Percentiles rank a stretch among this genome's conserved stretches.
Conservation (phyloP, 2,329 filamentous ascomycete genomes). For the Fusarium coicis region DNA sequence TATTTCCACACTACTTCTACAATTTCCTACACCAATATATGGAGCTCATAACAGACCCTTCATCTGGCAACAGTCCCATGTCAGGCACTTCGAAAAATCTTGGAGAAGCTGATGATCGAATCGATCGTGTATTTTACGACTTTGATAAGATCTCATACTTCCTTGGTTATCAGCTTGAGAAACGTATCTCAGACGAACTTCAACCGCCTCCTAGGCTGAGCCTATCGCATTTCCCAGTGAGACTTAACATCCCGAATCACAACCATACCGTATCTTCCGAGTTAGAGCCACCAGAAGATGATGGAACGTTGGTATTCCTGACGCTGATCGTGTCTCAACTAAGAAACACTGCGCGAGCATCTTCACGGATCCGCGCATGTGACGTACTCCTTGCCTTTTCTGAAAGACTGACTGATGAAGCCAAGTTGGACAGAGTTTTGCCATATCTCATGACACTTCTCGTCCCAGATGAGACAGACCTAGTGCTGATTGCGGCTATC, state of each 20-base stretch:
- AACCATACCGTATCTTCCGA: constrained; percentile 74
- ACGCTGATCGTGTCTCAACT: constrained; percentile 89
- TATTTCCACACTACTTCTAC: constrained; percentile 97
- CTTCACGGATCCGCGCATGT: constrained; percentile 88
- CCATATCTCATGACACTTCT: constrained; percentile 89
- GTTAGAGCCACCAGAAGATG: constrained; percentile 74
- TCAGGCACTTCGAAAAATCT: constrained; percentile 75
- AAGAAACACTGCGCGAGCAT: constrained; percentile 86
- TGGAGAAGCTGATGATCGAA: constrained; percentile 90
- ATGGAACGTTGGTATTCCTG: constrained; percentile 92
- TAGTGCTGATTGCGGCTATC: constrained; percentile 86
- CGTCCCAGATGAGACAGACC: constrained; percentile 78
- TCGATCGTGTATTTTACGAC: constrained; percentile 91
- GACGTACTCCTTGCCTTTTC: constrained; percentile 93
- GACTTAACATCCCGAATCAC: constrained; percentile 87
- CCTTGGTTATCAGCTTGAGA: constrained; percentile 76
- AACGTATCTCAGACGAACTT: constrained; percentile 46
- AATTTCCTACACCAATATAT: constrained; percentile 98
- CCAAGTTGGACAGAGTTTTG: constrained; percentile 91
- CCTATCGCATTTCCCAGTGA: constrained; percentile 78
- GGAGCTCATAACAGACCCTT: constrained; percentile 92
- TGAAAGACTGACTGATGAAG: constrained; percentile 91
- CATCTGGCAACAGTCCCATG: constrained; percentile 78
- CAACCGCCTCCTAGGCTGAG: constrained; percentile 56
- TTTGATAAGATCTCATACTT: constrained; percentile 99